Base-by-base conservation (phyloP, 768 basidiomycete species). In the Fibroporia radiculosa region DNA sequence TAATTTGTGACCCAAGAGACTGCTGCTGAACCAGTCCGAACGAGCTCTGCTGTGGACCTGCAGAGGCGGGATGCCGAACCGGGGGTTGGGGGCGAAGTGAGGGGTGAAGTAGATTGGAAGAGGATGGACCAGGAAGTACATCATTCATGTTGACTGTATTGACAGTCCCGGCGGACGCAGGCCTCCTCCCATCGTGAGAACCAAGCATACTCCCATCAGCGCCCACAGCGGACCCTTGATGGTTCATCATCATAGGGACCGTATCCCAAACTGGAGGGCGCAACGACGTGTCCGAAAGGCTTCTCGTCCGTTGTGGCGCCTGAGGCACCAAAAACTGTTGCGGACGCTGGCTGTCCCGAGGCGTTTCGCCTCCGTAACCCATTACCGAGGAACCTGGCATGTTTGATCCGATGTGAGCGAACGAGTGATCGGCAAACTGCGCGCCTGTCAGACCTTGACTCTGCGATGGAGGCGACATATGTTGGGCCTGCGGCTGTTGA, bases 231-330 rank as follows among this genome's bases (percentile, higher is more conserved):
- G 44, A 33, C n/a, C 65, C 64, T 52, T 62, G 66, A 7, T 60
- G 60, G 36, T 48, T 45, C 35, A 36, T 13, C 31, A 38, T 26
- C 63, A 66, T 65, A 56, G 66, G 51, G 14, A 63, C 45, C 39
- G 62, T 45, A 43, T 74, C 69, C 80, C 80, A 80, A 35, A 72
- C 57, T 1, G 72, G 74, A 13, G 73, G 73, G 44, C 80, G 75
- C 3, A 74, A 65, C 34, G 75, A 67, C 0, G 77, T 73, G 36
- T 83, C 82, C 1, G 78, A 78, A 53, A 80, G 75, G 61, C 77
- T 80, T 42, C 82, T 68, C 19, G 66, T 62, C 27, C 79, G 71
- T 27, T 51, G 49, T 8, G 62, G 61, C n/a, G 53, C 58, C 44
- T 63, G 60, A 14, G 64, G 59, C 53, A 59, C 58, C 38, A 67